These are phyloP conservation scores for Pseudocercospora vitis DNA, from an alignment of 2,329 filamentous ascomycete genomes.

Conservation along the genomic window DNA sequence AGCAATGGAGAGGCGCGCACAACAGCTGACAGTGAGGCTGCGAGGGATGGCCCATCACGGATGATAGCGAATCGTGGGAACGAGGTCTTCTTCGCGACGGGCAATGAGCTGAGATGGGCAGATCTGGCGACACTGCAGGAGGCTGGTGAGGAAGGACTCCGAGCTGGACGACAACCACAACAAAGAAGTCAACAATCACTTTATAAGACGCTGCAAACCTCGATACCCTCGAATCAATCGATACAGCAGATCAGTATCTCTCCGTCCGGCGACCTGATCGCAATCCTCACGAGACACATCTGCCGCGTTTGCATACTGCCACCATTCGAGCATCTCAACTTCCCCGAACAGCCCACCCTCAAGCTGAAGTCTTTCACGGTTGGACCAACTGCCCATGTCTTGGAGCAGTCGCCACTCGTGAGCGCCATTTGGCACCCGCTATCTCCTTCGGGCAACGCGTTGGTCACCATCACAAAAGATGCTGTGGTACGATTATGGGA, in stretches of 20 bases:
- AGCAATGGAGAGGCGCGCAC: slow-evolving; percentile 8
- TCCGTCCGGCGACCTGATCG: slow-evolving; percentile 76
- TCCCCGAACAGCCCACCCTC: slow-evolving; percentile 66
- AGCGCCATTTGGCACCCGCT: slow-evolving; percentile 91
- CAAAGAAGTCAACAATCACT: slow-evolving; percentile 9
- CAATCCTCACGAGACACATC: slow-evolving; percentile 82
- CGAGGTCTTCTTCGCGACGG: slow-evolving; percentile 84
- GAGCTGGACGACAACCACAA: slow-evolving; percentile 15
- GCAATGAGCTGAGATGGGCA: slow-evolving; percentile 88
- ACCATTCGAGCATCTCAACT: slow-evolving; percentile 72
- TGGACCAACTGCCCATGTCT: slow-evolving; percentile 89
- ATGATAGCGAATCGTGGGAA: slow-evolving; percentile 80
- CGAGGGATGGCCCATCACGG: slow-evolving; percentile 46
- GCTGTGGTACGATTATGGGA: slow-evolving; percentile 91
- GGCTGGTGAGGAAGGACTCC: slow-evolving; percentile 18
- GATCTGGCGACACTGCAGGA: slow-evolving; percentile 80
- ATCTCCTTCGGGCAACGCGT: slow-evolving; percentile 73
- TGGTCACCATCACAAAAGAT: slow-evolving; percentile 87
- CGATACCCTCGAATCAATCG: slow-evolving; percentile 65
- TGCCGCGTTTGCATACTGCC: slow-evolving; percentile 86
- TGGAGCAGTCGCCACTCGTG: slow-evolving; percentile 76
- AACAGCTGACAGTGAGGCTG: slow-evolving; percentile 11
- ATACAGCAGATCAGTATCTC: slow-evolving; percentile 86
- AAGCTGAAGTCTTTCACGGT: slow-evolving; percentile 85
- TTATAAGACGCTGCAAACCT: slow-evolving; percentile 61